Evolutionary conservation across 768 basidiomycete genomes (phyloP), one percentile per base, ranked within the genome.

Genomic region (Boletus reticuloceps): DNA sequence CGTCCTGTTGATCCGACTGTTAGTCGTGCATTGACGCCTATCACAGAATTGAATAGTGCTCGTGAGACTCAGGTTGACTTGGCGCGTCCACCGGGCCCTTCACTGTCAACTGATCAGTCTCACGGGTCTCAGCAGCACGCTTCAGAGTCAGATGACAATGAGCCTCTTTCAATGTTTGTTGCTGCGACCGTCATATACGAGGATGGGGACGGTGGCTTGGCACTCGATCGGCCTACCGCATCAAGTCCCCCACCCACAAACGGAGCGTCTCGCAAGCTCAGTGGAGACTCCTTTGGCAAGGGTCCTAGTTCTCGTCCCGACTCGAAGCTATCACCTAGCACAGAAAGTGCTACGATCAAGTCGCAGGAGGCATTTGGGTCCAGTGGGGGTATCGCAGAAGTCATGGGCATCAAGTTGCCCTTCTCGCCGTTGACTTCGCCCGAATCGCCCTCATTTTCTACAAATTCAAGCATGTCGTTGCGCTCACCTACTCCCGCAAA

Each of bases 1-100:
- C 68, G 63, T 53, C n/a, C 47, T 8, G 25, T 37, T 12, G 74
- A 72, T 36, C 52, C 59, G 25, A 55, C 40, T n/a, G 13, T 55
- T 9, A 61, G 61, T 14, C 74, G 77, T 31, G 59, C 74, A 7
- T 68, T 89, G 54, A 82, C 88, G 3, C 87, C 88, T 9, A 90
- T 91, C 56, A 84, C 83, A 3, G 89, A 91, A 65, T 62, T 70
- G 16, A 75, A 72, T 60, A 64, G 61, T 41, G 61, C 66, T 8
- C 64, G 54, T 3, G 70, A 74, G 37, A 74, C 73, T 5, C 6
- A 37, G 43, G 41, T 50, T 17, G 71, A 69, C 50, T 51, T 63
- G 22, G 20, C 52, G 19, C 64, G 38, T 16, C 13, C 55, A n/a
- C 54, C 27, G 0, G 66, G 57, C 14, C 59, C 44, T 40, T 61